A percentile compares a stretch with the other conserved stretches of the same genome.
phyloP scores from a whole-genome alignment of 2,329 filamentous ascomycete species.

The Dactylonectria macrodidyma region DNA sequence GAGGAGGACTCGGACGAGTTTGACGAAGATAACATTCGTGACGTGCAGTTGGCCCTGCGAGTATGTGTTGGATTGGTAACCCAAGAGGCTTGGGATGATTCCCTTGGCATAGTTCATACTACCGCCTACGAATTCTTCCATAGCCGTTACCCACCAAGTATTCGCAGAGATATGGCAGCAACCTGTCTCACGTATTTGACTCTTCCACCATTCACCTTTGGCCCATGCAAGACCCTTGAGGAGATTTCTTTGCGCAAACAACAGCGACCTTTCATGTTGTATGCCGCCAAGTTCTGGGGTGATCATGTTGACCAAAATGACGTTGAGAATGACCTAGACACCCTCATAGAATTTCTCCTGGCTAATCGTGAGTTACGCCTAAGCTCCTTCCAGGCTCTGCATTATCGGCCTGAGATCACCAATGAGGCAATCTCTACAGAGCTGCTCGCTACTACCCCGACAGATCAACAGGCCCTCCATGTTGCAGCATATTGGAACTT shows the following conservation, averaged over 20 bases:
- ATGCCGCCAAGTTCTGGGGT: constrained; percentile 12
- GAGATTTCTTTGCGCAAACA: background rate
- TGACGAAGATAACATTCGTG: constrained; percentile 16
- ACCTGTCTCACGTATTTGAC: constrained; percentile 5
- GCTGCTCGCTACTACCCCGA: background rate
- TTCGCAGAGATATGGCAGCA: constrained; percentile 3
- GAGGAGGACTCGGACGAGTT: constrained; percentile 7
- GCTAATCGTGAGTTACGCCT: background rate
- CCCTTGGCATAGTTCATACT: constrained; percentile 14
- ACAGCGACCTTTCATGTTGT: constrained; percentile 4
- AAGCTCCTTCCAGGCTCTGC: constrained; percentile 9
- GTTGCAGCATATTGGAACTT: constrained; percentile 10
- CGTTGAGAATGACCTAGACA: background rate
- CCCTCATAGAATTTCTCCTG: background rate
- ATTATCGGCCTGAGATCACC: constrained; percentile 3
- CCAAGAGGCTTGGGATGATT: background rate
- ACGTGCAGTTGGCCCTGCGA: constrained; percentile 3
- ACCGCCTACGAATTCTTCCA: constrained; percentile 17
- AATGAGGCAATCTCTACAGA: background rate
- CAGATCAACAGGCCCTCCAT: background rate
- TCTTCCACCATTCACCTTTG: constrained; percentile 3
- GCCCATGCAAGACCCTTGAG: background rate
- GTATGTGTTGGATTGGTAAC: constrained; percentile 4
- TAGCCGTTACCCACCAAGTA: background rate
- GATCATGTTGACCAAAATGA: background rate